Evolutionary conservation across 163 green algal genomes (phyloP).

Genomic region (Scenedesmus sp.): DNA sequence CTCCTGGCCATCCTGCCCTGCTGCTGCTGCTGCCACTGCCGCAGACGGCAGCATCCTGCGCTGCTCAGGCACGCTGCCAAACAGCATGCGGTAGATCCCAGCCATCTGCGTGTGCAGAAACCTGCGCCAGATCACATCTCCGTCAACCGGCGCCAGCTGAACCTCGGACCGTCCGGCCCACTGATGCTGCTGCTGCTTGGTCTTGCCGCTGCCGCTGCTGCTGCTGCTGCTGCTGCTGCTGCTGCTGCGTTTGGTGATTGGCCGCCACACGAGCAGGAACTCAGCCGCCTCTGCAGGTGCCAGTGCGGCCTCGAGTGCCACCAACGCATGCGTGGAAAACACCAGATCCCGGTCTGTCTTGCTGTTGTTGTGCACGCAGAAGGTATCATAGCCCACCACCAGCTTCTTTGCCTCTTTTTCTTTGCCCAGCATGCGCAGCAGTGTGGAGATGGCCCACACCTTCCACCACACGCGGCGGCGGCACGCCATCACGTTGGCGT

Average conservation of each 20-base stretch:
- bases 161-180: neutral
- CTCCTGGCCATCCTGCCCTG: neutral
- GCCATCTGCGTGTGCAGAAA: conserved; percentile 56
- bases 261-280: conserved; percentile 50
- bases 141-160: conserved; percentile 8
- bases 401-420: conserved; percentile 51
- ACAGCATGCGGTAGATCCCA: conserved; percentile 52
- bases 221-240: neutral
- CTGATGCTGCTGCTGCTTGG: neutral
- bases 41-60: neutral
- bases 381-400: conserved; percentile 31
- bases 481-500: conserved; percentile 32
- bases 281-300: conserved; percentile 14
- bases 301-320: conserved; percentile 40
- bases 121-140: conserved; percentile 37
- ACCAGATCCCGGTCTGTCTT: conserved; percentile 48
- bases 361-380: conserved; percentile 51
- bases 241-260: neutral
- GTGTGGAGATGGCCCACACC: conserved; percentile 32
- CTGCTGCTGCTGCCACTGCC: neutral
- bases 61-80: conserved; percentile 4
- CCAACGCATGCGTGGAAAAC: conserved; percentile 42
- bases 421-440: conserved; percentile 16
- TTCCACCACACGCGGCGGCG: conserved; percentile 34
- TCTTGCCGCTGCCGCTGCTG: neutral